phyloP scores from a whole-genome alignment of 2,329 filamentous ascomycete genomes.

The Aspergillus fischeri region DNA sequence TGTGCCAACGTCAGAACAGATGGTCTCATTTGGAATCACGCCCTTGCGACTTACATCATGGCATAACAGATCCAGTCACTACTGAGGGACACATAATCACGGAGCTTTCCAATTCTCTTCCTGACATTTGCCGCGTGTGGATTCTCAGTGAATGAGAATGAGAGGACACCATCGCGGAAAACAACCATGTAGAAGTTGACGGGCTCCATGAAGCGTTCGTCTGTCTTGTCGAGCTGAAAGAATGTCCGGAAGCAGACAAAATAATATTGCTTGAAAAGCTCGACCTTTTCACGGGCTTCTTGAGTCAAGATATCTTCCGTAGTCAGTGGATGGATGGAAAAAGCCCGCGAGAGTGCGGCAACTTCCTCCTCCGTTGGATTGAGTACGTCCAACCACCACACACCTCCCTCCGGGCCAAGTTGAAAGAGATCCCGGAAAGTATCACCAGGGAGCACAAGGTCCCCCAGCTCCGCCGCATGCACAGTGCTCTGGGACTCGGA shows the following conservation, averaged over 20 bases:
- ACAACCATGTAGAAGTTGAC: conserved; percentile 97
- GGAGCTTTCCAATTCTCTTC: conserved; percentile 84
- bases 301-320: conserved; percentile 95
- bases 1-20: conserved; percentile 29
- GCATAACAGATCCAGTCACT: conserved; percentile 99
- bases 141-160: conserved; percentile 88
- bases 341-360: conserved; percentile 82
- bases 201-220: conserved; percentile 81
- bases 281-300: conserved; percentile 96
- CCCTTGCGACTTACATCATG: conserved; percentile 65
- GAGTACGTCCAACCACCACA: conserved; percentile 98
- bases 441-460: conserved; percentile 83
- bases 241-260: conserved; percentile 98
- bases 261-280: conserved; percentile 95
- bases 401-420: conserved; percentile 65
- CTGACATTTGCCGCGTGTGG: conserved; percentile 84
- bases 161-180: conserved; percentile 89
- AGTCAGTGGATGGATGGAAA: conserved; percentile 91
- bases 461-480: conserved; percentile 82
- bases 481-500: conserved; percentile 92
- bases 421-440: conserved; percentile 84
- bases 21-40: conserved; percentile 21
- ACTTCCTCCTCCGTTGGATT: conserved; percentile 87
- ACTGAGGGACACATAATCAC: conserved; percentile 90
- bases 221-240: conserved; percentile 72